These are phyloP conservation scores for Cryptococcus hybrid DNA, from an alignment of 1,284 basidiomycete species.

Conservation along the genomic window DNA sequence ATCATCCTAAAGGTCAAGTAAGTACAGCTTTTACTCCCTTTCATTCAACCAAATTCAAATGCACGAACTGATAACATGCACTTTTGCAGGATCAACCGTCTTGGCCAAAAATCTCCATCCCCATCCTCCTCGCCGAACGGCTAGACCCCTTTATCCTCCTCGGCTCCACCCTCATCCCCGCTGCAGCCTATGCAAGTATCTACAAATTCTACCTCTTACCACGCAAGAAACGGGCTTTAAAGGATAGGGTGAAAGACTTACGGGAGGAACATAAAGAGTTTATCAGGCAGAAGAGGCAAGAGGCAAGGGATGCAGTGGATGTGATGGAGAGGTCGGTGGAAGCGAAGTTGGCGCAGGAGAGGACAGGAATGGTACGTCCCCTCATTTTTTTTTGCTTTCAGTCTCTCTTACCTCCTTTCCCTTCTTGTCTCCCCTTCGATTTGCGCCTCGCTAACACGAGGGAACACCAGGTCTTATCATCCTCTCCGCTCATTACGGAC, in stretches of 20 bases:
- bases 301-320: conserved; percentile 58
- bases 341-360: conserved; percentile 49
- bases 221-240: conserved; percentile 53
- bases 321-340: conserved; percentile 52
- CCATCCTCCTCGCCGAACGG: conserved; percentile 57
- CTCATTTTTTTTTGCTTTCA: conserved; percentile 1
- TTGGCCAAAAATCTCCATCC: conserved; percentile 50
- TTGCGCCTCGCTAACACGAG: neutral
- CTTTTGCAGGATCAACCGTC: neutral
- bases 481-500: conserved; percentile 67
- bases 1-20: conserved; percentile 35
- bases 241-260: conserved; percentile 58
- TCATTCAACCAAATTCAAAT: neutral
- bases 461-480: conserved; percentile 65
- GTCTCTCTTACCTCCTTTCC: neutral
- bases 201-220: conserved; percentile 63
- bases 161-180: conserved; percentile 58
- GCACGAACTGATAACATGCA: neutral
- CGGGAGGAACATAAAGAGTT: conserved; percentile 61
- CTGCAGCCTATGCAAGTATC: conserved; percentile 55
- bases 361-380: conserved; percentile 43
- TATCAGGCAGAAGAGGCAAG: conserved; percentile 58
- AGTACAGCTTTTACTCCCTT: conserved; percentile 4
- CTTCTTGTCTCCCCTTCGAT: neutral
- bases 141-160: conserved; percentile 55